A percentile compares a stretch with the other conserved stretches of the same genome.
phyloP scores from a whole-genome alignment of 2,329 filamentous ascomycete species.

The Pseudocercospora fijiensis region DNA sequence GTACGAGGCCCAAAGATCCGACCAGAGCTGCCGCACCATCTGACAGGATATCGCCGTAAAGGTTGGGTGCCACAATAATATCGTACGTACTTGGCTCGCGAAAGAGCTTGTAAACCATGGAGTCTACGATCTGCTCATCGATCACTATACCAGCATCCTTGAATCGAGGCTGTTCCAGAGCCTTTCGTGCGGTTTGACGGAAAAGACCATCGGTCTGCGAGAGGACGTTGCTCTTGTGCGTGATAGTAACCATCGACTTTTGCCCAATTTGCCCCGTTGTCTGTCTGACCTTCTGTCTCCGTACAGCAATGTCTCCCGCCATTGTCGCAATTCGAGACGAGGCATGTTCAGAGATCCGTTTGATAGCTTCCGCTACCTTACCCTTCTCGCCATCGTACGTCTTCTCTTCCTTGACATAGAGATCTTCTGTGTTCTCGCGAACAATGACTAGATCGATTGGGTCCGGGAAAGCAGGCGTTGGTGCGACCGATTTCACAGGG shows the following conservation, averaged over 20 bases:
- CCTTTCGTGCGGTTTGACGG: conserved; percentile 72
- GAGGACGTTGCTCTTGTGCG: conserved; percentile 97
- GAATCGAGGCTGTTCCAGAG: conserved; percentile 67
- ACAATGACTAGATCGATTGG: conserved; percentile 94
- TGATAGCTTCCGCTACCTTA: conserved; percentile 94
- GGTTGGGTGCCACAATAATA: conserved; percentile 94
- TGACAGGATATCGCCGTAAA: conserved; percentile 77
- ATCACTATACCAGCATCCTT: conserved; percentile 57
- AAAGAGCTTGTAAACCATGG: conserved; percentile 99
- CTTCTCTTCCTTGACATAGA: conserved; percentile 95
- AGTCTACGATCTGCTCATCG: conserved; percentile 98
- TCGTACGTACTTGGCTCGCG: conserved; percentile 93
- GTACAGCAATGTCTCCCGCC: conserved; percentile 89
- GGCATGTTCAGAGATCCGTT: conserved; percentile 88
- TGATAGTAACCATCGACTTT: conserved; percentile 82
- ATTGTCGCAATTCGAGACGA: conserved; percentile 84
- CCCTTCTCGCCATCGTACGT: conserved; percentile 70
- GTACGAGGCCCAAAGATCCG: conserved; percentile 86
- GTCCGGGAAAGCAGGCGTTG: conserved; percentile 58
- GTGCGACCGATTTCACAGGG: conserved; percentile 79
- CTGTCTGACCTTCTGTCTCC: conserved; percentile 76
- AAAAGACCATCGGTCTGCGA: conserved; percentile 96
- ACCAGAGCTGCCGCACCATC: conserved; percentile 94
- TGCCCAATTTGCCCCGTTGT: conserved; percentile 58
- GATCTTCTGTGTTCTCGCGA: conserved; percentile 96